phyloP scores from a whole-genome alignment of 371 early-diverging fungal genomes.

The Apophysomyces variabilis region DNA sequence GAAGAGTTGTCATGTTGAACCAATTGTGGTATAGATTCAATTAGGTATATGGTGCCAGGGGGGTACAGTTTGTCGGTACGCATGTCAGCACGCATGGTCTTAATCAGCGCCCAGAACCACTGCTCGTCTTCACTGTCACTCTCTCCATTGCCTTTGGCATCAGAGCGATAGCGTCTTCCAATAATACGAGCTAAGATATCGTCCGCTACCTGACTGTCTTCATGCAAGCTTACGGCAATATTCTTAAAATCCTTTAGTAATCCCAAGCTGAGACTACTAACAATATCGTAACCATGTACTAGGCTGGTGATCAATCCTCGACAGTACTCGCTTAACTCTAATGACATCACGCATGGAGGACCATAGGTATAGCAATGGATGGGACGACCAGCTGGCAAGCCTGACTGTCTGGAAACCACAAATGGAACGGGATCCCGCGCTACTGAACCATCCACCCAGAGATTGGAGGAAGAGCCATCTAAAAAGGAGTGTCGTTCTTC shows the following conservation, averaged over 20 bases:
- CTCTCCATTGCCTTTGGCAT: constrained; percentile 20
- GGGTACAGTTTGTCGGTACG: constrained; percentile 82
- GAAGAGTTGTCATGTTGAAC: background rate
- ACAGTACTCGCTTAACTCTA: constrained; percentile 70
- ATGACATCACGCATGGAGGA: constrained; percentile 73
- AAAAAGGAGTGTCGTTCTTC: constrained; percentile 27
- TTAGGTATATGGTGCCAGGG: constrained; percentile 69
- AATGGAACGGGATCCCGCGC: constrained; percentile 54
- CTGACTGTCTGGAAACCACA: constrained; percentile 66
- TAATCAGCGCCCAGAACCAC: constrained; percentile 84
- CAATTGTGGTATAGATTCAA: constrained; percentile 54
- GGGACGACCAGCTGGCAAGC: constrained; percentile 71
- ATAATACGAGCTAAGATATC: constrained; percentile 69
- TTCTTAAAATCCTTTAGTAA: constrained; percentile 76
- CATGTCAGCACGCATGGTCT: constrained; percentile 84
- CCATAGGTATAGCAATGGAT: constrained; percentile 82
- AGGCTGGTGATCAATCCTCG: constrained; percentile 76
- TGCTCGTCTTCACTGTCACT: constrained; percentile 59
- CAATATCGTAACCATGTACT: constrained; percentile 75
- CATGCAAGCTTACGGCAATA: constrained; percentile 69
- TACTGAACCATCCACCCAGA: constrained; percentile 1
- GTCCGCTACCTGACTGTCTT: constrained; percentile 69
- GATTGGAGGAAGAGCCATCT: background rate
- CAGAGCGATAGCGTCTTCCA: constrained; percentile 37
- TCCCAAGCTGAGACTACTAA: constrained; percentile 76